Evolutionary conservation across 495 filamentous ascomycete species (phyloP).

Genomic region (Penicillium lividum): DNA sequence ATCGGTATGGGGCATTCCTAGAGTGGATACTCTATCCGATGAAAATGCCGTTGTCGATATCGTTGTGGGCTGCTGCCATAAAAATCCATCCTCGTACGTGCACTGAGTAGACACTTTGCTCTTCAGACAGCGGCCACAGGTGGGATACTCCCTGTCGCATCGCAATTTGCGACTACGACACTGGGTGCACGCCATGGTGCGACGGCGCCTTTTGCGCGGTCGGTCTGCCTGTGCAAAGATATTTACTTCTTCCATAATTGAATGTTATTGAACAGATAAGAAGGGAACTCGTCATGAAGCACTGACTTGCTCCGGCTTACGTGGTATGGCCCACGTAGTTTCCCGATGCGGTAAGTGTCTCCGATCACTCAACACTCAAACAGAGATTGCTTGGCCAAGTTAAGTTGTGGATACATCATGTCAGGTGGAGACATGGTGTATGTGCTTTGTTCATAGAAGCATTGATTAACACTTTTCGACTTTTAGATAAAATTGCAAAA

Average conservation of each 20-base stretch:
- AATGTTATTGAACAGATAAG: background rate
- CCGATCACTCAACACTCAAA: slow-evolving; percentile 6
- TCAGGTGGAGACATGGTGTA: background rate
- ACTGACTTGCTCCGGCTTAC: slow-evolving; percentile 14
- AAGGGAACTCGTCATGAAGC: slow-evolving; percentile 6
- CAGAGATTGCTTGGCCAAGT: background rate
- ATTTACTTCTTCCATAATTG: slow-evolving; percentile 20
- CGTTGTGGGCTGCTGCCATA: slow-evolving; percentile 50
- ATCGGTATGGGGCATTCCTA: slow-evolving; percentile 22
- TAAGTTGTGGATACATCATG: background rate
- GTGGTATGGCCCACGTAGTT: slow-evolving; percentile 14
- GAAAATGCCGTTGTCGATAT: slow-evolving; percentile 31
- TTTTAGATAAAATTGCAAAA: too few relatives aligned
- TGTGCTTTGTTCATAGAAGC: background rate
- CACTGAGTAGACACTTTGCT: slow-evolving; percentile 43
- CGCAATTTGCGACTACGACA: slow-evolving; percentile 70
- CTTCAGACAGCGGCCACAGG: slow-evolving; percentile 64
- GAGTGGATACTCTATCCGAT: slow-evolving; percentile 31
- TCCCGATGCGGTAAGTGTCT: slow-evolving; percentile 20
- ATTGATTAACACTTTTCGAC: too few relatives aligned
- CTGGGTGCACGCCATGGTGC: slow-evolving; percentile 46
- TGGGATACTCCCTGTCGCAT: slow-evolving; percentile 66
- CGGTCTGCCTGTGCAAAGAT: slow-evolving; percentile 25
- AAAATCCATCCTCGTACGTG: slow-evolving; percentile 49
- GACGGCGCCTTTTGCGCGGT: slow-evolving; percentile 43